These are phyloP conservation scores for Penicillium sp. DNA, from an alignment of 2,329 filamentous ascomycete genomes.

Conservation along the genomic window DNA sequence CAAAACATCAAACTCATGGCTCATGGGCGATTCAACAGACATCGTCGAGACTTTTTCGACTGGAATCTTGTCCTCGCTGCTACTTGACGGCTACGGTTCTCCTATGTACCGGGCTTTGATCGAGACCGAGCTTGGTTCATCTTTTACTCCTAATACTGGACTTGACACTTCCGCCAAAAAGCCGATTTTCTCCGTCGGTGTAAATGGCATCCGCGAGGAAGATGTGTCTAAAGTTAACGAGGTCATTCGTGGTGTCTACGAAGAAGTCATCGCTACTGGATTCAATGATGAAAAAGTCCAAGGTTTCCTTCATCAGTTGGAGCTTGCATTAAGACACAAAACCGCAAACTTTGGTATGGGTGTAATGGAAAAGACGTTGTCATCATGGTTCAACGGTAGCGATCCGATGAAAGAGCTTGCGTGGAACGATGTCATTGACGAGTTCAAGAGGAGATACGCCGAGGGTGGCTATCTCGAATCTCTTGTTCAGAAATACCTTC, in stretches of 20 bases:
- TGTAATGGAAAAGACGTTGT: conserved; percentile 81
- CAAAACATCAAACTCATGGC: conserved; percentile 93
- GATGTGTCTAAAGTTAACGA: conserved; percentile 74
- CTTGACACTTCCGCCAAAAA: conserved; percentile 75
- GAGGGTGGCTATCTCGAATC: conserved; percentile 77
- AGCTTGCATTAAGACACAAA: conserved; percentile 92
- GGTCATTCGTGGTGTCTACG: conserved; percentile 68
- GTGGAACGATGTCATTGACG: conserved; percentile 83
- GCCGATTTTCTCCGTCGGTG: conserved; percentile 83
- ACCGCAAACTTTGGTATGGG: conserved; percentile 92
- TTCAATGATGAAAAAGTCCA: conserved; percentile 90
- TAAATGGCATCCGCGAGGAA: conserved; percentile 81
- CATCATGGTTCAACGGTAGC: conserved; percentile 91
- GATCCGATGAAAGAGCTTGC: conserved; percentile 87
- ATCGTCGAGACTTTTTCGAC: conserved; percentile 85
- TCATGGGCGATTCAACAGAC: conserved; percentile 77
- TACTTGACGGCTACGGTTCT: conserved; percentile 93
- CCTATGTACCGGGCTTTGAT: conserved; percentile 86
- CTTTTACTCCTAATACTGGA: conserved; percentile 92
- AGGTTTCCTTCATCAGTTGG: conserved; percentile 87
- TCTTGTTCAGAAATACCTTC: conserved; percentile 81
- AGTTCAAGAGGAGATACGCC: conserved; percentile 73
- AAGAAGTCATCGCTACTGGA: conserved; percentile 66
- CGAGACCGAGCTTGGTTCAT: conserved; percentile 82
- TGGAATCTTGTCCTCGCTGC: conserved; percentile 72